Evolutionary conservation across 257 asterid genomes (phyloP), one percentile per base, ranked within the genome.

Genomic region (Solanum boliviense): DNA sequence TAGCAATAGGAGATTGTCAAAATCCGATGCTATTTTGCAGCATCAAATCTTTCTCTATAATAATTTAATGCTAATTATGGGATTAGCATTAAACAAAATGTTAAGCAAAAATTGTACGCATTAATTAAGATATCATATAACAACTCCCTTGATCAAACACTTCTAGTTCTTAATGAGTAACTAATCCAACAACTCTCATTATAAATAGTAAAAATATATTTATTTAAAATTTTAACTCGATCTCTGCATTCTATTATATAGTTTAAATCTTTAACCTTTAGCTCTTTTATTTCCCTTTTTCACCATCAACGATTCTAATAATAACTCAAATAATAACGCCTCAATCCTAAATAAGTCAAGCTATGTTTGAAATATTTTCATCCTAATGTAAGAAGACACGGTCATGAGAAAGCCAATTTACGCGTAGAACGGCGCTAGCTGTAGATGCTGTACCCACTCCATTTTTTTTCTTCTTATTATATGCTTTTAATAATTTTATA

Each of bases 341-440:
- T 32, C 4, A 32, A 3, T 72, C 2, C 4, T 2, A 72, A 72
- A 32, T 8, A 72, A 32, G 1, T 71, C 20, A 0, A 6, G 4
- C 75, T 3, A 7, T 52, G 0, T 52, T 52, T 5, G 1, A 32
- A 71, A 71, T 71, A 71, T 7, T 31, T 31, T 16, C 23, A 15
- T 31, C 78, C 13, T 16, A 71, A 71, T 7, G 9, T 16, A 72
- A 2, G 13, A 78, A 2, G 32, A 78, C 65, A 8, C 38, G 38
- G 25, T 46, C 25, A 41, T 78, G 16, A 36, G 0, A 36, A 74
- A 75, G 58, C 84, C 5, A 46, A 29, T 81, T 81, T 15, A 13
- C 85, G 68, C 85, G 85, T 27, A n/a, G 70, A 48, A 82, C 44
- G 44, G 85, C 12, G 41, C 31, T 81, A 81, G 85, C 70, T 81